Evolutionary conservation across 140 eudicot genomes (phyloP), one percentile per base, ranked within the genome.

Genomic region (Cichorium intybus): DNA sequence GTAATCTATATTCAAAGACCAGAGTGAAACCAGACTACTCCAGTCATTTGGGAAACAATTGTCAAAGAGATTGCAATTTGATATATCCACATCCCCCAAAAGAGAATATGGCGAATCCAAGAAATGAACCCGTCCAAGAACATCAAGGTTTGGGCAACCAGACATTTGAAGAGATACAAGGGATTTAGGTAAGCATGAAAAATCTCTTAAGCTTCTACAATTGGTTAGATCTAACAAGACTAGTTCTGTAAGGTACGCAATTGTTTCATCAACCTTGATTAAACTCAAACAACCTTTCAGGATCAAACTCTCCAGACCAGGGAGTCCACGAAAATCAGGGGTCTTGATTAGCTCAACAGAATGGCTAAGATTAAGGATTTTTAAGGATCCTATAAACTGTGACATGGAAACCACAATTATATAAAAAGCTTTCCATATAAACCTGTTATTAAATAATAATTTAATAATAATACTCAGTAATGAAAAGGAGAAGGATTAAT

Each of bases 321-420:
- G 62, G 11, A 62, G 67, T 14, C 68, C 46, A 7, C 18, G 6
- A 28, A 69, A 76, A 43, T 76, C 68, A 5, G 76, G 81, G 45
- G 77, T 76, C 16, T 29, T 22, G 5, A 22, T 23, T 1, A 76
- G 72, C 35, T 66, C 29, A 24, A 29, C 20, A 8, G 62, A 69
- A 35, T 69, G 18, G 41, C 81, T 70, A 16, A 76, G 68, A 52
- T 69, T 60, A 10, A 76, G 72, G 48, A 76, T 56, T 39, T 69
- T 69, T 21, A 76, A 24, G n/a, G 57, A 47, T 27, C 24, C 52
- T 24, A 70, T 56, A 0, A 62, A 20, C 66, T 62, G 58, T 47
- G 29, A 43, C 31, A 64, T 12, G 23, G 0, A 47, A 48, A 48
- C 16, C 24, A 46, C 37, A 47, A 28, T 14, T 20, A 12, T 12